A percentile compares a stretch with the other conserved stretches of the same genome.
Conservation (phyloP, 495 filamentous ascomycete genomes). For the Aspergillus asperescens region DNA sequence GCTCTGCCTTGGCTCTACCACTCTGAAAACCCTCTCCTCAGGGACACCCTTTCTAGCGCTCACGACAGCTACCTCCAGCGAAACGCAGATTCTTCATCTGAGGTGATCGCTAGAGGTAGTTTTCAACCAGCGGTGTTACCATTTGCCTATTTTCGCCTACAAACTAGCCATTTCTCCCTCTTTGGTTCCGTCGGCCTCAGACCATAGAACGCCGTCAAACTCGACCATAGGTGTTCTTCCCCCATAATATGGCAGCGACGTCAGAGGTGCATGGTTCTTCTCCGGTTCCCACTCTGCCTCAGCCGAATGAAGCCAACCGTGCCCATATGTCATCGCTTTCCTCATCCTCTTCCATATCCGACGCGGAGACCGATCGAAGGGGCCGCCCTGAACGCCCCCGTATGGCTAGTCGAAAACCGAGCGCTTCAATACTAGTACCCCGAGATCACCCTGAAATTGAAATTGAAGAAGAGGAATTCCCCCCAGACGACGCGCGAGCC, state of each 20-base stretch:
- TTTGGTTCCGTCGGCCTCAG: neutral
- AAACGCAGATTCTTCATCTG: slow-evolving; percentile 40
- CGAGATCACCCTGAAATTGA: slow-evolving; percentile 65
- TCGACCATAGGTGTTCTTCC: slow-evolving; percentile 15
- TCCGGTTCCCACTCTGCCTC: slow-evolving; percentile 41
- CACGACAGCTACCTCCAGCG: slow-evolving; percentile 42
- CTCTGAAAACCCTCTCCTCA: slow-evolving; percentile 10
- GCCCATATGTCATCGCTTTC: slow-evolving; percentile 41
- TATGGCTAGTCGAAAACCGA: slow-evolving; percentile 63
- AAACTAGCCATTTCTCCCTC: neutral
- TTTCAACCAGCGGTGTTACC: slow-evolving; percentile 20
- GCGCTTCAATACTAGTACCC: slow-evolving; percentile 75
- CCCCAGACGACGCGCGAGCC: slow-evolving; percentile 79
- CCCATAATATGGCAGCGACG: slow-evolving; percentile 36
- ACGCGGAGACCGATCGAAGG: slow-evolving; percentile 43
- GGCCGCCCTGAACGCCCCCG: slow-evolving; percentile 45
- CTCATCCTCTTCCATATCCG: slow-evolving; percentile 45
- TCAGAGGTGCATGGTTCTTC: slow-evolving; percentile 39
- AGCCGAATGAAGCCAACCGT: slow-evolving; percentile 41
- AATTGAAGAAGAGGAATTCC: slow-evolving; percentile 61
- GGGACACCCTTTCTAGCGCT: slow-evolving; percentile 5
- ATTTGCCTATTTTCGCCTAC: neutral
- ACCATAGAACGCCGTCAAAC: slow-evolving; percentile 1
- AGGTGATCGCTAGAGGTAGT: slow-evolving; percentile 44
- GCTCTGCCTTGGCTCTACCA: slow-evolving; percentile 9